These are phyloP conservation scores for Anethum foeniculum DNA, from an alignment of 140 eudicot genomes.

Conservation along the genomic window DNA sequence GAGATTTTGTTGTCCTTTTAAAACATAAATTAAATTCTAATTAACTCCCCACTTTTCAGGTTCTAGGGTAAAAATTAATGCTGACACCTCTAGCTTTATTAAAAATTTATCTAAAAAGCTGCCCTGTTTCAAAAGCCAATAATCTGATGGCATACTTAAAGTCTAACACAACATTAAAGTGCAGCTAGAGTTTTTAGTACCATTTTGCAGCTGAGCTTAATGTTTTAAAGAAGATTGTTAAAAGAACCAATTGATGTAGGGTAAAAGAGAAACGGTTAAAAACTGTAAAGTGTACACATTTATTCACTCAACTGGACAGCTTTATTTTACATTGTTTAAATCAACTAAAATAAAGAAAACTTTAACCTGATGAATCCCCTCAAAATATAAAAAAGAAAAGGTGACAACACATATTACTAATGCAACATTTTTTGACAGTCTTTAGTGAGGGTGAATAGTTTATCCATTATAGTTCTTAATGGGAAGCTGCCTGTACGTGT, in stretches of 20 bases:
- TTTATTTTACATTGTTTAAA: neutral
- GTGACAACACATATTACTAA: neutral
- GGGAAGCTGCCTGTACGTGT: neutral
- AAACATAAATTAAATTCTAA: neutral
- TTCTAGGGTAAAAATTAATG: neutral
- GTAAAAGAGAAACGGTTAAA: neutral
- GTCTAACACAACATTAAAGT: conserved; percentile 3
- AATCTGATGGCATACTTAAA: conserved; percentile 1
- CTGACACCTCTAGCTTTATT: neutral
- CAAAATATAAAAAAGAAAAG: neutral
- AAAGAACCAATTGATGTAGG: neutral
- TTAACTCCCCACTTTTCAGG: neutral
- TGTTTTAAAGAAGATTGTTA: neutral
- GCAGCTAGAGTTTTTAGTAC: neutral
- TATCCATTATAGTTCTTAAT: neutral
- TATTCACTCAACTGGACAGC: neutral
- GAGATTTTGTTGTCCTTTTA: conserved; percentile 2
- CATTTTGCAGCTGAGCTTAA: neutral
- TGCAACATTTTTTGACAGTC: conserved; percentile 1
- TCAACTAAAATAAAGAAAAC: neutral
- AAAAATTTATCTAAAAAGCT: neutral
- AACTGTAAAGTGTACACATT: neutral
- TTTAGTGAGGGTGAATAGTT: conserved; percentile 3
- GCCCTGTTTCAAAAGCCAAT: neutral
- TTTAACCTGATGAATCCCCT: neutral